Conservation (phyloP, 257 asterid species). For the Fraxinus cuspidata region DNA sequence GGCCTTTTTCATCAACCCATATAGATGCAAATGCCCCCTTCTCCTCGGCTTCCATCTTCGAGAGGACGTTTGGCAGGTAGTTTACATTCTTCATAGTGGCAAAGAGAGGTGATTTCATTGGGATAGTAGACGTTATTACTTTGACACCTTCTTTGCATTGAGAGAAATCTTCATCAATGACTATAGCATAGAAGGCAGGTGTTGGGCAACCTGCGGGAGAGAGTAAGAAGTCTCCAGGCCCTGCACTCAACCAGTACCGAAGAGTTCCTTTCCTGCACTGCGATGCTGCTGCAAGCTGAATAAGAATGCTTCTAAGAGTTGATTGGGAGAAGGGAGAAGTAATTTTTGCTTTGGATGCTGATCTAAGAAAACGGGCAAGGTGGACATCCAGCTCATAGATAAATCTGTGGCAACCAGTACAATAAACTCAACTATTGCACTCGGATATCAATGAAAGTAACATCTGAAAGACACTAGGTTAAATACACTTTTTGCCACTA, state of each 20-base stretch:
- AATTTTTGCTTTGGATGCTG: slow-evolving; percentile 74
- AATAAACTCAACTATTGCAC: not conserved
- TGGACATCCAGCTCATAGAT: slow-evolving; percentile 82
- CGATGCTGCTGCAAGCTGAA: slow-evolving; percentile 75
- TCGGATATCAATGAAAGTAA: not conserved
- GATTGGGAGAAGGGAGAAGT: slow-evolving; percentile 54
- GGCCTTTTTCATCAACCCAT: slow-evolving; percentile 81
- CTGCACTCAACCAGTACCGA: slow-evolving; percentile 81
- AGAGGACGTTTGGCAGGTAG: slow-evolving; percentile 85
- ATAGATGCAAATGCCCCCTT: slow-evolving; percentile 63
- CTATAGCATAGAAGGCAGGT: slow-evolving; percentile 85
- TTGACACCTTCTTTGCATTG: slow-evolving; percentile 78
- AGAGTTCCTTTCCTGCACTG: slow-evolving; percentile 68
- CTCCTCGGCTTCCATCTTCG: slow-evolving; percentile 90
- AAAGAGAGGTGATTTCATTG: slow-evolving; percentile 78
- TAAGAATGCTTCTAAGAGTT: slow-evolving; percentile 66
- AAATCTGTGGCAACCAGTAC: slow-evolving; percentile 37
- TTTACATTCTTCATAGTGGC: slow-evolving; percentile 86
- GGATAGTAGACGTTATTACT: slow-evolving; percentile 67
- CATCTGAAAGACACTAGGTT: not conserved
- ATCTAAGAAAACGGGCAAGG: slow-evolving; percentile 70
- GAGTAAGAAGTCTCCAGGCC: slow-evolving; percentile 85
- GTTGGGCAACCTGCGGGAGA: slow-evolving; percentile 66
- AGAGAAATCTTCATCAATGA: slow-evolving; percentile 56
- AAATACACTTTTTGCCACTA: not conserved